Base-by-base conservation (phyloP, 257 asterid species). In the Scutellaria galericulata region DNA sequence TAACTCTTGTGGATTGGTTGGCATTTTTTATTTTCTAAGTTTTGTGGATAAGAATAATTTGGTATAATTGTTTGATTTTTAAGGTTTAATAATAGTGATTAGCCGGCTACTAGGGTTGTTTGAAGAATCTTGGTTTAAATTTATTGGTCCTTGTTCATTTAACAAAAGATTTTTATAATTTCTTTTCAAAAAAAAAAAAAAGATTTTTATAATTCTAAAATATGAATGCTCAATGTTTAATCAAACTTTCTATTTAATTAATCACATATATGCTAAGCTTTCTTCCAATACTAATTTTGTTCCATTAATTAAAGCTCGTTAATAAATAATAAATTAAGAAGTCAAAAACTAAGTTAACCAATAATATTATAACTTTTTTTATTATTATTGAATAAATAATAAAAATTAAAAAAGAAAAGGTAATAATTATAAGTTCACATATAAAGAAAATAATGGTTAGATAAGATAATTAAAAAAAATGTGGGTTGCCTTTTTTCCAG, bases 71-170 rank as follows among this genome's bases (percentile, higher is more conserved):
- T 5, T 56, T 39, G 4, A 52, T 63, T 31, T 27, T 31, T 70
- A 69, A 60, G 75, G 80, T 56, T 76, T 74, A 50, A 76, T 76
- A 48, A 64, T 59, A 20, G 27, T 3, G 8, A 51, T 74, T 77
- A 64, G 83, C 72, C 75, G 50, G 82, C 72, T 31, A 22, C 72
- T 71, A 42, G 35, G 54, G 68, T 22, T 31, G 78, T 52, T 27
- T 44, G 41, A 39, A 77, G 89, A 82, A 81, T 84, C 83, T 77
- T 74, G 55, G 67, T 77, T 47, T 72, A 14, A 61, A 48, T 37
- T 35, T 50, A 52, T 51, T 35, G 63, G 67, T 42, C 54, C 15
- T 14, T 13, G 12, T 39, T n/a, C 44, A n/a, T 50, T 50, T 45
- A 8, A 35, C 6, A 42, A 55, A 31, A 53, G 1, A 60, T 10